phyloP scores from a whole-genome alignment of 2,329 filamentous ascomycete species.

The Zasmidium angulare region DNA sequence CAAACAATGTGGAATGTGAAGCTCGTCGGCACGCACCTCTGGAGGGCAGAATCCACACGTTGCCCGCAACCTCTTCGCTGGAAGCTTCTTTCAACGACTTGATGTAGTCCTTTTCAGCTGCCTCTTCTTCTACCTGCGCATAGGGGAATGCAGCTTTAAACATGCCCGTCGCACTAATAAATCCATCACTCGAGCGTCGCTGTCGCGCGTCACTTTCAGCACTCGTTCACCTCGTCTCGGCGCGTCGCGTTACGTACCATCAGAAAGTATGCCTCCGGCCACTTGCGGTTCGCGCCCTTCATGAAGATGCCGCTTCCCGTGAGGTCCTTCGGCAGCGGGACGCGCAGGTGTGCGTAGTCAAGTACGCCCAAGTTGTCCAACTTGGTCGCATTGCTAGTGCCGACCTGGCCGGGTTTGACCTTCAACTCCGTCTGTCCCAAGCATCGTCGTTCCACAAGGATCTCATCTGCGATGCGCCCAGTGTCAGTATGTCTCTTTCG shows the following conservation, averaged over 20 bases:
- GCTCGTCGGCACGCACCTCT: slow-evolving; percentile 49
- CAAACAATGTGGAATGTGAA: slow-evolving; percentile 15
- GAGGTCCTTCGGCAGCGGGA: slow-evolving; percentile 87
- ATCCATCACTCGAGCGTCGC: slow-evolving; percentile 83
- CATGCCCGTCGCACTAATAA: slow-evolving; percentile 84
- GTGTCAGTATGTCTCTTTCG: slow-evolving; percentile 14
- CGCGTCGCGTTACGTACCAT: slow-evolving; percentile 56
- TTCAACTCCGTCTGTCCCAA: slow-evolving; percentile 90
- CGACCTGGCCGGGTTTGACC: slow-evolving; percentile 74
- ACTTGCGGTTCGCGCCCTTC: slow-evolving; percentile 59
- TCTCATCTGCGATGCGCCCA: slow-evolving; percentile 41
- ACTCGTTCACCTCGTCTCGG: not conserved
- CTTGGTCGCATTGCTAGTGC: slow-evolving; percentile 69
- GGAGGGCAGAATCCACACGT: slow-evolving; percentile 89
- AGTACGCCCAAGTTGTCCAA: slow-evolving; percentile 76
- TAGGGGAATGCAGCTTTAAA: slow-evolving; percentile 87
- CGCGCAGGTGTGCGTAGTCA: slow-evolving; percentile 93
- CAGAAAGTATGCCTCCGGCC: slow-evolving; percentile 89
- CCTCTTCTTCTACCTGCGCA: slow-evolving; percentile 65
- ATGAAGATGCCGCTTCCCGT: slow-evolving; percentile 88
- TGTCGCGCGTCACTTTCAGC: slow-evolving; percentile 29
- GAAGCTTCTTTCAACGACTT: slow-evolving; percentile 81
- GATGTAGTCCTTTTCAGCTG: slow-evolving; percentile 76
- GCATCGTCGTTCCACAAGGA: slow-evolving; percentile 76
- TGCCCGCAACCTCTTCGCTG: slow-evolving; percentile 89